Conservation (phyloP, 2,329 filamentous ascomycete genomes). For the Botrytis pseudocinerea region DNA sequence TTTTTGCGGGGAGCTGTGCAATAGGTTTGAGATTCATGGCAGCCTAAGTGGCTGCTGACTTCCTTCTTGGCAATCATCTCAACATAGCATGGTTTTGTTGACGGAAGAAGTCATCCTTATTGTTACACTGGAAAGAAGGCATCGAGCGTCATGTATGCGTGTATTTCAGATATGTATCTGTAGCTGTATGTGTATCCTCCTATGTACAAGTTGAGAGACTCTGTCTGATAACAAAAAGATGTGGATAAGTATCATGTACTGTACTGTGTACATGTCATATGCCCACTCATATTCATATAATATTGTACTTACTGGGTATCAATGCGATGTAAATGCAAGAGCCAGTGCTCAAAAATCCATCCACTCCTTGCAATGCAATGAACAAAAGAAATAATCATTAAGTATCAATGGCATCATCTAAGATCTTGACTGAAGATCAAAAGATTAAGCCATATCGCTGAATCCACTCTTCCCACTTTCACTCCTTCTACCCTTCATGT, state of each 20-base stretch:
- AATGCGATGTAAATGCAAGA: not conserved
- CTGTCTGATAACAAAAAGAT: not conserved
- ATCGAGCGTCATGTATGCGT: not conserved
- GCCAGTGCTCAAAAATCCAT: not conserved
- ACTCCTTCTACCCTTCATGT: conserved; percentile 7
- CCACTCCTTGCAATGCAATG: conserved; percentile 16
- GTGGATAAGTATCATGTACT: not conserved
- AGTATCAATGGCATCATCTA: conserved; percentile 11
- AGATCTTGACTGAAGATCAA: not conserved
- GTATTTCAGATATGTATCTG: not conserved
- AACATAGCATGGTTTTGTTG: not conserved
- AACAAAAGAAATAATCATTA: conserved; percentile 13
- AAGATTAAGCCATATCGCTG: conserved; percentile 10
- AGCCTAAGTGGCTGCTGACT: conserved; percentile 19
- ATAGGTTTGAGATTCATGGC: not conserved
- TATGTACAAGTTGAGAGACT: not conserved
- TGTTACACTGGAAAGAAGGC: not conserved
- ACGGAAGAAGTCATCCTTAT: not conserved
- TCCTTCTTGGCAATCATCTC: not conserved
- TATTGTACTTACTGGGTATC: conserved; percentile 9
- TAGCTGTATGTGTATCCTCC: not conserved
- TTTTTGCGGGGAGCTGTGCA: conserved; percentile 6
- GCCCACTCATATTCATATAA: not conserved
- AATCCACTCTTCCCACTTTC: conserved; percentile 20
- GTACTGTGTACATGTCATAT: not conserved